Evolutionary conservation across 768 basidiomycete species (phyloP).

Genomic region (Saitozyma podzolica): DNA sequence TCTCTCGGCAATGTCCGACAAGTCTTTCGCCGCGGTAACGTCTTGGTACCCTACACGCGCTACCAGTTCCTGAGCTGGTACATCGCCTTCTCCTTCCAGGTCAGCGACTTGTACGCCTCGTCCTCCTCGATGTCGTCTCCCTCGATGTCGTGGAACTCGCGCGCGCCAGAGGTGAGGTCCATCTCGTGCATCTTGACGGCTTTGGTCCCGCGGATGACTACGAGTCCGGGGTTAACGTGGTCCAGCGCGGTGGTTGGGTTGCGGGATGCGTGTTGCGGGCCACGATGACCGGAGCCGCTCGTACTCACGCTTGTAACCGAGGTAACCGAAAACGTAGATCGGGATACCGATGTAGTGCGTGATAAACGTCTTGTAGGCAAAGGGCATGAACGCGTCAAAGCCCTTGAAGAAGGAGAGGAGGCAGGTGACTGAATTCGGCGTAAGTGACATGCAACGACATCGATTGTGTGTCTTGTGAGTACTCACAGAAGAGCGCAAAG

Average conservation of each 20-base stretch:
- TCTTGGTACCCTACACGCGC: neutral
- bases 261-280: neutral
- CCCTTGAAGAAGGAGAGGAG: conserved; percentile 63
- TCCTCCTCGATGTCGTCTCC: conserved; percentile 30
- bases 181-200: conserved; percentile 33
- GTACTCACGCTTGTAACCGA: conserved; percentile 55
- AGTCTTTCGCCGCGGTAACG: too few relatives aligned
- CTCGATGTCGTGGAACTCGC: conserved; percentile 46
- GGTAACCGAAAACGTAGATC: conserved; percentile 57
- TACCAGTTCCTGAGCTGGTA: conserved; percentile 49
- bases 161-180: conserved; percentile 41
- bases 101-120: conserved; percentile 22
- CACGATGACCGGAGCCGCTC: neutral
- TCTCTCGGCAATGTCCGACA: too few relatives aligned
- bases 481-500: conserved; percentile 63
- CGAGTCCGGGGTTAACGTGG: too few relatives aligned
- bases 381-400: conserved; percentile 63
- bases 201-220: conserved; percentile 33
- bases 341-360: conserved; percentile 56
- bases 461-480: too few relatives aligned
- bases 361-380: conserved; percentile 55
- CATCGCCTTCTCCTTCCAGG: conserved; percentile 36
- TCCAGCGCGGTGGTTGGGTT: neutral
- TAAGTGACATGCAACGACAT: too few relatives aligned
- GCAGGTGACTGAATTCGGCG: conserved; percentile 47